Conservation (phyloP, 345 rosid species). For the Salix purpurea region DNA sequence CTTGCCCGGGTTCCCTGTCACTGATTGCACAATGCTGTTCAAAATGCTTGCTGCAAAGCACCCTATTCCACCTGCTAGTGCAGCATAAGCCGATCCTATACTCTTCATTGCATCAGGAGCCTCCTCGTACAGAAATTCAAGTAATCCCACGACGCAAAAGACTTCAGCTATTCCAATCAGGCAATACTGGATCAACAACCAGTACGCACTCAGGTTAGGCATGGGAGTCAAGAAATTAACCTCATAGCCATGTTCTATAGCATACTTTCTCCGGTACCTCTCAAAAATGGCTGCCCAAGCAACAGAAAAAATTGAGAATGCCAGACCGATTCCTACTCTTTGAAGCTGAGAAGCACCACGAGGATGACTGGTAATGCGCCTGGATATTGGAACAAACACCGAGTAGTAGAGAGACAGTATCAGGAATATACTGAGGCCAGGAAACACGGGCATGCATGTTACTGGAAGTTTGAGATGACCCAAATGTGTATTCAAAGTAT, state of each 20-base stretch:
- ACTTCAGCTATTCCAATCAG: constrained; percentile 88
- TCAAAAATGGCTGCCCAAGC: constrained; percentile 77
- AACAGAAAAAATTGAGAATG: constrained; percentile 59
- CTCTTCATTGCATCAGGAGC: constrained; percentile 98
- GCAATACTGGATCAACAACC: constrained; percentile 83
- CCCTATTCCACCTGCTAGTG: constrained; percentile 79
- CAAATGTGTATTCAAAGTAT: constrained; percentile 66
- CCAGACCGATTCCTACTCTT: constrained; percentile 77
- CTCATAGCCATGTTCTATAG: constrained; percentile 54
- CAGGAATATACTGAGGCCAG: constrained; percentile 81
- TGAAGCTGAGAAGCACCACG: constrained; percentile 95
- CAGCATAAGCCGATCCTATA: constrained; percentile 91
- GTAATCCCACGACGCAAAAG: constrained; percentile 69
- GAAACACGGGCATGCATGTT: constrained; percentile 92
- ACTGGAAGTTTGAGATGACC: constrained; percentile 74
- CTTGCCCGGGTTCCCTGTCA: constrained; percentile 41
- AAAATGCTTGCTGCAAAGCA: constrained; percentile 71
- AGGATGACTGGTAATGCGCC: constrained; percentile 78
- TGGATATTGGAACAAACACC: constrained; percentile 61
- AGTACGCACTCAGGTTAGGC: constrained; percentile 70
- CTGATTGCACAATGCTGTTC: constrained; percentile 70
- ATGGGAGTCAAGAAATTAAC: constrained; percentile 51
- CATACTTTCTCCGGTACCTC: constrained; percentile 68
- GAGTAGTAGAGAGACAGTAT: constrained; percentile 66
- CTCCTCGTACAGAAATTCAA: constrained; percentile 86